A percentile compares a stretch with the other conserved stretches of the same genome.
These are phyloP conservation scores for Rossbeevera mucosa DNA, from an alignment of 768 basidiomycete species.

Conservation along the genomic window DNA sequence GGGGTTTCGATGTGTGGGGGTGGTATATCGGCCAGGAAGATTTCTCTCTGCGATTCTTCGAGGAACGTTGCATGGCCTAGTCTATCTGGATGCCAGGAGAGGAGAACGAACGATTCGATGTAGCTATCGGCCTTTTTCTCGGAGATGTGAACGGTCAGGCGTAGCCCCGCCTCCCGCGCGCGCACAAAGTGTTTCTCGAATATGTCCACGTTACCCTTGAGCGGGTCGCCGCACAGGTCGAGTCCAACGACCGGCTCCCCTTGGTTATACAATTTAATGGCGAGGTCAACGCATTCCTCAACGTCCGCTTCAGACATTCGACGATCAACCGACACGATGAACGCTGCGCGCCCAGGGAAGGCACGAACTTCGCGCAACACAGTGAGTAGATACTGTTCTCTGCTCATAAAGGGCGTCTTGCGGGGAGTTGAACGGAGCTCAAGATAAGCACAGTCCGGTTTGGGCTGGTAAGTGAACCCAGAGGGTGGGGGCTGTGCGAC, in stretches of 20 bases:
- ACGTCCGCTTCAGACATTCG: constrained; percentile 52
- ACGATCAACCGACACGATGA: constrained; percentile 77
- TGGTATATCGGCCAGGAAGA: constrained; percentile 42
- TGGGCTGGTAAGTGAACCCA: constrained; percentile 29
- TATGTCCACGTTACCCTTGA: constrained; percentile 48
- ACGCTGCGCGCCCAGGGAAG: constrained; percentile 50
- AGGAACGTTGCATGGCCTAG: constrained; percentile 83
- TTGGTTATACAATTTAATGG: constrained; percentile 46
- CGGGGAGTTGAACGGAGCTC: constrained; percentile 84
- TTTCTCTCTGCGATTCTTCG: constrained; percentile 45
- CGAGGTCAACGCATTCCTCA: constrained; percentile 54
- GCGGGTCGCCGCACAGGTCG: constrained; percentile 78
- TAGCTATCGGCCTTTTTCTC: constrained; percentile 63
- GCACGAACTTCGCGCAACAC: constrained; percentile 62
- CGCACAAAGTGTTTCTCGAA: constrained; percentile 49
- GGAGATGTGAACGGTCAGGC: constrained; percentile 78
- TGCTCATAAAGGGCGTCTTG: constrained; percentile 51
- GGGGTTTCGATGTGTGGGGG: constrained; percentile 13
- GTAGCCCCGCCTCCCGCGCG: constrained; percentile 57
- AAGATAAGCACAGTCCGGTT: constrained; percentile 62
- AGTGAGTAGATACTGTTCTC: constrained; percentile 55
- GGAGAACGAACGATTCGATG: constrained; percentile 58
- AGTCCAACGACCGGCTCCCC: constrained; percentile 70
- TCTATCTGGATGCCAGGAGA: constrained; percentile 60
- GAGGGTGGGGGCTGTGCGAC: constrained; percentile 16